Evolutionary conservation across 176 grass and related monocot genomes (phyloP), one percentile per base, ranked within the genome.

Genomic region (Eragrostis nindensis): DNA sequence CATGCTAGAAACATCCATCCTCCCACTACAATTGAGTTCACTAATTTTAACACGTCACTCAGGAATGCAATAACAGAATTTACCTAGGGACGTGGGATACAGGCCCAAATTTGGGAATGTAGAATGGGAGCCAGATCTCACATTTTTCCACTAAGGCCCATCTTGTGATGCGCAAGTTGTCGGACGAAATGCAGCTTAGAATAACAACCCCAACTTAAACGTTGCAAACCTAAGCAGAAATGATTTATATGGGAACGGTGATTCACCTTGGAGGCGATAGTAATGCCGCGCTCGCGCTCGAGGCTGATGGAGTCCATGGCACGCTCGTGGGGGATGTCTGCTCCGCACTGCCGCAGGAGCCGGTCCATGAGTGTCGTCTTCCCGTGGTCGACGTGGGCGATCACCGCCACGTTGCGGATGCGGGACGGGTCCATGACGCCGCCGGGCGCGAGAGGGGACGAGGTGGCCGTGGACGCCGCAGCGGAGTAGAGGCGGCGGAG

Each of bases 361-460:
- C 95, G 92, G 80, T 98, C 95, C 92, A 98, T 98, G 74, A 98
- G 90, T 55, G 95, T 98, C 7, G 95, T 95, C 88, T 98, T 98
- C 66, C 95, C 95, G 55, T 98, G 95, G 78, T 98, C 95, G 13
- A 98, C 92, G 89, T 98, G 95, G 65, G 92, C 96, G 62, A 99
- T 95, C 62, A 99, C 96, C 11, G 96, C 92, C 66, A 99, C 96
- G 88, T 95, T 95, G 11, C 92, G 90, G 82, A 99, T 88, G 71
- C 92, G 85, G 69, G 62, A 55, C 18, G 96, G 92, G 68, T 98
- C 90, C 2, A 70, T 19, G 13, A 75, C 83, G n/a, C 86, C 68
- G 42, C 79, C 75, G 27, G 77, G 44, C 0, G 83, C 56, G 5
- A 89, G 41, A 29, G 86, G 36, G 24, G 87, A 63, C 8, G 92